Conservation (phyloP, 345 rosid genomes). For the Erucastrum elatum region DNA sequence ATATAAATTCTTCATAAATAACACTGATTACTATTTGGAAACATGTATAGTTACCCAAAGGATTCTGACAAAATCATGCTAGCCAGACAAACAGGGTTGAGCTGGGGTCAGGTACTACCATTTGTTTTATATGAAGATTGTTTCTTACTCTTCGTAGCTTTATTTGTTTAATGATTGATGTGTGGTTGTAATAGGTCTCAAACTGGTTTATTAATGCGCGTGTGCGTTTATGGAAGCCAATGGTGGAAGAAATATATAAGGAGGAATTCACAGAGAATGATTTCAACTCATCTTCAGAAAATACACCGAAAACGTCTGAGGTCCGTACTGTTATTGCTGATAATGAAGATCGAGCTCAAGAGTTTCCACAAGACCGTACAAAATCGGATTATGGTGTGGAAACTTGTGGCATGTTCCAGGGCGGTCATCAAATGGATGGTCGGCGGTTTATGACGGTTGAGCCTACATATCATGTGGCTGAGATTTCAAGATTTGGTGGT, state of each 20-base stretch:
- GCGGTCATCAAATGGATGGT: constrained; percentile 55
- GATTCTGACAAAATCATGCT: constrained; percentile 96
- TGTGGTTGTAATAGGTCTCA: constrained; percentile 57
- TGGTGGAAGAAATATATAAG: constrained; percentile 99
- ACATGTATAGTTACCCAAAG: constrained; percentile 74
- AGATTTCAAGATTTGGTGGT: constrained; percentile 64
- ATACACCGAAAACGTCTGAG: constrained; percentile 52
- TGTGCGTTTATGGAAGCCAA: constrained; percentile 99
- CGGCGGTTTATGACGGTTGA: constrained; percentile 14
- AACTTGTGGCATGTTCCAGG: constrained; percentile 47
- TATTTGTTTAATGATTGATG: not conserved
- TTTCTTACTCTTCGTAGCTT: not conserved
- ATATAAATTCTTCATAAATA: not conserved
- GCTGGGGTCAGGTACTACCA: constrained; percentile 75
- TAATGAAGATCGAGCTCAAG: constrained; percentile 26
- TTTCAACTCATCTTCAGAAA: constrained; percentile 85
- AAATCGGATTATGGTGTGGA: constrained; percentile 40
- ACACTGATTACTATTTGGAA: not conserved
- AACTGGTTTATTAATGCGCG: constrained; percentile 99
- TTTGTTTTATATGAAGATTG: not conserved
- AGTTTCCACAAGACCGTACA: constrained; percentile 44
- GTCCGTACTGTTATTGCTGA: constrained; percentile 1
- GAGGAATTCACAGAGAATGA: constrained; percentile 90
- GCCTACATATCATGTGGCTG: constrained; percentile 46
- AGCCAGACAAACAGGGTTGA: constrained; percentile 97